Percentiles rank a stretch among this genome's conserved stretches.
phyloP scores from a whole-genome alignment of 108 stramenopile genomes.

The Aurantiochytrium sp. region DNA sequence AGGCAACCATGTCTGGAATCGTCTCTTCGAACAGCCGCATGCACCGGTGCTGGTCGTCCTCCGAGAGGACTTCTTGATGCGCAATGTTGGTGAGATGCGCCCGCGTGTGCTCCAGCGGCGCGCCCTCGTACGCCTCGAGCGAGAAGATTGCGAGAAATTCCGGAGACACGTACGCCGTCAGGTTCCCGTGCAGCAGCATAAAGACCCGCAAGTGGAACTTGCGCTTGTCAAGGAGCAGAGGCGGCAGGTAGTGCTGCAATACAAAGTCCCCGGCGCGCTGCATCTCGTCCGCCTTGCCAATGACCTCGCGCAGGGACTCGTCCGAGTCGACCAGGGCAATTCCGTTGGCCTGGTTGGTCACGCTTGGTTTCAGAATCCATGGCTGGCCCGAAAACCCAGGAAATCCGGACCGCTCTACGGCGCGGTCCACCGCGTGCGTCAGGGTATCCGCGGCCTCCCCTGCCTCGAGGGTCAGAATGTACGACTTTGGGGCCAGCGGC shows the following conservation, averaged over 20 bases:
- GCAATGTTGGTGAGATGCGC: constrained; percentile 21
- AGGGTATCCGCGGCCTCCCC: neutral
- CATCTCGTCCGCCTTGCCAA: constrained; percentile 13
- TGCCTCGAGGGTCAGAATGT: neutral
- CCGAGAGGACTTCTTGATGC: constrained; percentile 20
- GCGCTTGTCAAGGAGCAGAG: neutral
- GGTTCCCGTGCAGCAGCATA: neutral
- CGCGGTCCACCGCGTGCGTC: neutral
- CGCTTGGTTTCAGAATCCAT: constrained; percentile 27
- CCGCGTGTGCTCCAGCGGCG: constrained; percentile 7
- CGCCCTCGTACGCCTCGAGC: neutral
- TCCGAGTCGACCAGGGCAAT: neutral
- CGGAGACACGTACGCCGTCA: constrained; percentile 18
- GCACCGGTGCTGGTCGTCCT: constrained; percentile 22
- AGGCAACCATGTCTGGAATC: neutral
- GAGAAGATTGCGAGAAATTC: constrained; percentile 11
- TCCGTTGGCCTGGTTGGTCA: constrained; percentile 12
- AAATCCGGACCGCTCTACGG: neutral
- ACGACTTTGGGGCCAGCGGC: neutral
- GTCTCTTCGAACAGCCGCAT: constrained; percentile 25
- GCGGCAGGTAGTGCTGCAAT: neutral
- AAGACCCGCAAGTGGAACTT: constrained; percentile 16
- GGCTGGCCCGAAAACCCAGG: neutral
- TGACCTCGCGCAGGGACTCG: neutral
- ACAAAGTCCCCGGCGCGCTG: constrained; percentile 29